Percentiles rank a stretch among this genome's conserved stretches.
Evolutionary conservation across 2,329 filamentous ascomycete species (phyloP).

Genomic region (Botryotinia globosa): DNA sequence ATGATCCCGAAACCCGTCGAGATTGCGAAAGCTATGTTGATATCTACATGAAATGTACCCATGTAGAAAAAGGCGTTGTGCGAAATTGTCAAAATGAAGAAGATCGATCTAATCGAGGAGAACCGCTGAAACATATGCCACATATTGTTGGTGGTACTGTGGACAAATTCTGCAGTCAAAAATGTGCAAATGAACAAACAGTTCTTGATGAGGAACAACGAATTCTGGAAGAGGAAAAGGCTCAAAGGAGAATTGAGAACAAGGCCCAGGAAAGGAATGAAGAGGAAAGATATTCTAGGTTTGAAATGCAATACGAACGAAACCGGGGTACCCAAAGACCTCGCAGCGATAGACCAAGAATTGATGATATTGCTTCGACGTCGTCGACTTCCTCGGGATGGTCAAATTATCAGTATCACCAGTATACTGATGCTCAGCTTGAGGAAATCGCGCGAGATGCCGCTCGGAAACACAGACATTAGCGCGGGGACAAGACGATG

Average conservation of each 20-base stretch:
- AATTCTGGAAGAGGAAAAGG: background rate
- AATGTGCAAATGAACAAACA: background rate
- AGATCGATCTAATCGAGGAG: fast-evolving
- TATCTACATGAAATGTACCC: background rate
- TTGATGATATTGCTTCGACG: background rate
- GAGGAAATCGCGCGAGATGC: background rate
- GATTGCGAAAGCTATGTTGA: background rate
- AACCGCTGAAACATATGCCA: background rate
- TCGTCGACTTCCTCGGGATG: background rate
- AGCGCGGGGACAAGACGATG: background rate
- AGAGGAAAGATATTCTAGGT: fast-evolving
- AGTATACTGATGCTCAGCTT: background rate
- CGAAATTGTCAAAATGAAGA: background rate
- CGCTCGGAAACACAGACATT: background rate
- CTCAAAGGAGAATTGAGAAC: background rate
- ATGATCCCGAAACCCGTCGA: background rate
- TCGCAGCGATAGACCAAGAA: background rate
- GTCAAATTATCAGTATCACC: background rate
- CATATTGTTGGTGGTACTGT: background rate
- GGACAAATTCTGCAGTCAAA: background rate
- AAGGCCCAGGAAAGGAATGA: background rate
- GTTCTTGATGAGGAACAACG: background rate
- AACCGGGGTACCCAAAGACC: background rate
- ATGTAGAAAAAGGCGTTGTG: background rate
- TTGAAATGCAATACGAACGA: background rate